A percentile compares a stretch with the other conserved stretches of the same genome.
phyloP scores from a whole-genome alignment of 2,329 filamentous ascomycete genomes.

The Chaetoscypha palmicola region DNA sequence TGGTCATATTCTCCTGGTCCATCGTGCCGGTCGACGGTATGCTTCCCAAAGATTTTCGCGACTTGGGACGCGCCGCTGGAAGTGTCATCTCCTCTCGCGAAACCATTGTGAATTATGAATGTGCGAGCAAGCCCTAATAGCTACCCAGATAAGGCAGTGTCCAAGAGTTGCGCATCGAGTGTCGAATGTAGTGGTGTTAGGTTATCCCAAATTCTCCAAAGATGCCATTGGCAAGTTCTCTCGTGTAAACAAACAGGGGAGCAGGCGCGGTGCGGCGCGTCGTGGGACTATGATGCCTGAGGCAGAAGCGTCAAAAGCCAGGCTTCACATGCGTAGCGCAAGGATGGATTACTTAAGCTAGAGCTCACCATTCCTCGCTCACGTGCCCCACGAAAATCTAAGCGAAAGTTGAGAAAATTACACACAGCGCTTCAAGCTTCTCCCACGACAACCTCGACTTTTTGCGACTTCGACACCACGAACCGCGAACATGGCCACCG shows the following conservation, averaged over 20 bases:
- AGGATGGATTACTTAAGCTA: too few relatives aligned
- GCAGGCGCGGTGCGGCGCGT: too few relatives aligned
- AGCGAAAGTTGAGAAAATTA: slow-evolving; percentile 14
- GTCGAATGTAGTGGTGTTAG: slow-evolving; percentile 2
- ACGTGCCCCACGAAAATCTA: too few relatives aligned
- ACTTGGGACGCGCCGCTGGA: slow-evolving; percentile 44
- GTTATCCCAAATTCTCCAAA: not conserved
- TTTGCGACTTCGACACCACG: slow-evolving; percentile 27
- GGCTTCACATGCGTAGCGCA: too few relatives aligned
- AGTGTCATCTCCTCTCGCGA: slow-evolving; percentile 41
- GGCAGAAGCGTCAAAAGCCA: too few relatives aligned
- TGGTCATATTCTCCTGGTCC: slow-evolving; percentile 74
- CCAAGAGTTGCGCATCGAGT: slow-evolving; percentile 1
- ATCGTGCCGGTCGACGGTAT: slow-evolving; percentile 44
- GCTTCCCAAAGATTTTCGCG: slow-evolving; percentile 68
- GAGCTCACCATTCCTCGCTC: not conserved
- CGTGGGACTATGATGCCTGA: too few relatives aligned
- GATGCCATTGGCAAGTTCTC: slow-evolving; percentile 2
- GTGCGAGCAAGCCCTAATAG: slow-evolving; percentile 13
- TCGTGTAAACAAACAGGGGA: slow-evolving; percentile 15
- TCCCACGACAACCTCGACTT: slow-evolving; percentile 12
- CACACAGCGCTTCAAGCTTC: slow-evolving; percentile 11
- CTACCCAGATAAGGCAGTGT: not conserved
- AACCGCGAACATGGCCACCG: slow-evolving; percentile 71
- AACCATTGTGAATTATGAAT: slow-evolving; percentile 31